A percentile compares a stretch with the other conserved stretches of the same genome.
Evolutionary conservation across 257 asterid genomes (phyloP).

Genomic region (Nicotiana paniculata): DNA sequence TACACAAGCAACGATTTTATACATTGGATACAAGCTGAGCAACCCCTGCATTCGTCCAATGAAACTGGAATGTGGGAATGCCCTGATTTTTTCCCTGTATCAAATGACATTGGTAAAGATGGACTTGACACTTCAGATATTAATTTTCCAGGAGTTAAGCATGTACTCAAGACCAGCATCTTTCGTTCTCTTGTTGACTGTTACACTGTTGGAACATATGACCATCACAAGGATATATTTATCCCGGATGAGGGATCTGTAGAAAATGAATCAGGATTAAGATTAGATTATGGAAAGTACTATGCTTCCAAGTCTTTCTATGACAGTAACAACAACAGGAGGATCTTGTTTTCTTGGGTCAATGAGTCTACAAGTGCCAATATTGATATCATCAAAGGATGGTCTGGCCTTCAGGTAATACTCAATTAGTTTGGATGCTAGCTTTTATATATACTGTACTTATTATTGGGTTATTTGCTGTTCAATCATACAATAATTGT

Average conservation of each 20-base stretch:
- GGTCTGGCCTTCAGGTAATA: conserved; percentile 6
- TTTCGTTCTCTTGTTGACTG: conserved; percentile 23
- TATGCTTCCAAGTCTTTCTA: conserved; percentile 4
- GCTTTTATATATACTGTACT: no score
- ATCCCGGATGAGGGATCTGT: conserved; percentile 18
- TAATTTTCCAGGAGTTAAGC: conserved; percentile 16
- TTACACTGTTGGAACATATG: conserved; percentile 28
- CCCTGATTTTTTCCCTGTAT: conserved; percentile 9
- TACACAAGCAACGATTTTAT: conserved; percentile 33
- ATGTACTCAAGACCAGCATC: conserved; percentile 35
- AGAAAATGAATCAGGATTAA: background rate
- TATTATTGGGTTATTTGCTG: no score
- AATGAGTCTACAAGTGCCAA: conserved; percentile 25
- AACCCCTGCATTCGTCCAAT: conserved; percentile 14
- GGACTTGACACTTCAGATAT: background rate
- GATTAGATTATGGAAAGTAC: background rate
- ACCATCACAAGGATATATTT: conserved; percentile 10
- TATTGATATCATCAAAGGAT: conserved; percentile 29
- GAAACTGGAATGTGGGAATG: conserved; percentile 45
- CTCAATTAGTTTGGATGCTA: no score
- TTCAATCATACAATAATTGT: no score
- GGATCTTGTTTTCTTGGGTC: conserved; percentile 39
- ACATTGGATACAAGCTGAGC: conserved; percentile 8
- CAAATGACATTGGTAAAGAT: background rate
- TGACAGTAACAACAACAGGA: conserved; percentile 25